Conservation (phyloP, 176 grass and related monocot species). For the Saccharum spontaneum region DNA sequence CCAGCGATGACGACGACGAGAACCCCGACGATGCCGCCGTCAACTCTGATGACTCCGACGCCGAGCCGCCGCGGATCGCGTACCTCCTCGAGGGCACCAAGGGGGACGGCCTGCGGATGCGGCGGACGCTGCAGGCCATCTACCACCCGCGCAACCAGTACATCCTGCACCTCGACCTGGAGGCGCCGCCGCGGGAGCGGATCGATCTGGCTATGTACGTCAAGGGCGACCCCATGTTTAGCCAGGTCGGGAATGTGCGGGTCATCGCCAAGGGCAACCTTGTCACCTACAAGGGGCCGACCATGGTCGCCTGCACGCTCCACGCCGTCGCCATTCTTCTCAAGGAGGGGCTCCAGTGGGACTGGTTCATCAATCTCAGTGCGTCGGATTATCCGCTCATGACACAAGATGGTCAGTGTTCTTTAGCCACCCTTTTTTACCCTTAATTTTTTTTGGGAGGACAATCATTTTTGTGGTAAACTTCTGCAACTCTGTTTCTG, state of each 20-base stretch:
- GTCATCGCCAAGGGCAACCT: slow-evolving; percentile 88
- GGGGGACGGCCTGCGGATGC: slow-evolving; percentile 80
- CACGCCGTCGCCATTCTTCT: slow-evolving; percentile 79
- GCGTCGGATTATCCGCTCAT: slow-evolving; percentile 91
- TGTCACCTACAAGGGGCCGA: slow-evolving; percentile 85
- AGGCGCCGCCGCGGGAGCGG: slow-evolving; percentile 78
- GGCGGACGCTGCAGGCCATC: slow-evolving; percentile 76
- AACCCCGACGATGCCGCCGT: slow-evolving; percentile 30
- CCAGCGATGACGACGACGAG: slow-evolving; percentile 16
- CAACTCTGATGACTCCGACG: slow-evolving; percentile 42
- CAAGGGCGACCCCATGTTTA: slow-evolving; percentile 69
- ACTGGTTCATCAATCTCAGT: slow-evolving; percentile 96
- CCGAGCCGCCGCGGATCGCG: slow-evolving; percentile 70
- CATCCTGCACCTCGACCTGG: slow-evolving; percentile 83
- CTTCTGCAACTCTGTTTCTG: background rate
- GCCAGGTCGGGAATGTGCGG: slow-evolving; percentile 66
- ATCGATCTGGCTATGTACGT: slow-evolving; percentile 76
- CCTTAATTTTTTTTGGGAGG: background rate
- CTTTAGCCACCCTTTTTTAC: background rate
- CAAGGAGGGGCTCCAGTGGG: slow-evolving; percentile 74
- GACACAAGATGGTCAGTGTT: slow-evolving; percentile 79
- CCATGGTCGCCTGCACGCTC: slow-evolving; percentile 86
- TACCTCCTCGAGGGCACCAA: slow-evolving; percentile 94
- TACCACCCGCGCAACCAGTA: slow-evolving; percentile 91
- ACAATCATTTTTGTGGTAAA: background rate